Evolutionary conservation across 257 asterid genomes (phyloP), one percentile per base, ranked within the genome.

Genomic region (Verbena officinalis): DNA sequence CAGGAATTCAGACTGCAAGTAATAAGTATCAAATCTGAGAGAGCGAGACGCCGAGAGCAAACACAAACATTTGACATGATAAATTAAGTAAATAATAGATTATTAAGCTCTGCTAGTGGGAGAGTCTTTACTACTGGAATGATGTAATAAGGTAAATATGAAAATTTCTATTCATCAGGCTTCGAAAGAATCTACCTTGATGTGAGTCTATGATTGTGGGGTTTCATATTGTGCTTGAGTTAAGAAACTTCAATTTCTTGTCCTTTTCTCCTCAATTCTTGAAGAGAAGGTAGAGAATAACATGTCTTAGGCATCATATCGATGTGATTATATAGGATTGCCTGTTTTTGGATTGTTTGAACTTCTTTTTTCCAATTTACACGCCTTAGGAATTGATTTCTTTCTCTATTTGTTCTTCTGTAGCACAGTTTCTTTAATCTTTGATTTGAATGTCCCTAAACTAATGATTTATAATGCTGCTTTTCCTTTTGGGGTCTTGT

Each of bases 401-500:
- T 51, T 52, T 61, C 2, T 22, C 49, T 38, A 24, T 14, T 53
- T n/a, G 13, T 48, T 39, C 3, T 62, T 33, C 9, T 53, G 12
- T 51, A 20, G 8, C 33, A 17, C 6, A 9, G 42, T 53, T 14
- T 44, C 65, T 40, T 12, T 68, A 39, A 39, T 36, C 20, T 16
- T 38, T 14, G 5, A 38, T 21, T 69, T 68, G 59, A 34, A 39
- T 40, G 34, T 21, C 67, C 15, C 12, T 63, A 33, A 20, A 56
- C 27, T 38, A 31, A 33, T 44, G 61, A 64, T 46, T 68, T 7
- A 55, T 62, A 59, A 13, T 24, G 42, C 11, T 36, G 24, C 55
- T 44, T 38, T 40, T 31, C 33, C 42, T 15, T 27, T 33, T 38
- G 48, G 65, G 59, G 72, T 52, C 55, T 64, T 67, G 24, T 60